Percentiles rank a stretch among this genome's conserved stretches.
These are phyloP conservation scores for Fragilaria radians DNA, from an alignment of 108 stramenopile species.

Conservation along the genomic window DNA sequence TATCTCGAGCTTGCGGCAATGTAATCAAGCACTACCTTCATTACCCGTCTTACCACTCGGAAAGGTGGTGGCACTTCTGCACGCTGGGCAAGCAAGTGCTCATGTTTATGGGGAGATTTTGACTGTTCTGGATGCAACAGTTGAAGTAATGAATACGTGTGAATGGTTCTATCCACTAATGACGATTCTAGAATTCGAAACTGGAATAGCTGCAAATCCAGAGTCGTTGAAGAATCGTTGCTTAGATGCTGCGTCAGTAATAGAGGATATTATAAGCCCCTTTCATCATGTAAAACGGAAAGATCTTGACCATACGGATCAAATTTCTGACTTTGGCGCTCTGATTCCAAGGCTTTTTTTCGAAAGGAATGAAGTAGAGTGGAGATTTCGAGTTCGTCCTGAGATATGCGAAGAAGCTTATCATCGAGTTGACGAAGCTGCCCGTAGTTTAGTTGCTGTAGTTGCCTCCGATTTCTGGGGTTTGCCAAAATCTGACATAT, in stretches of 20 bases:
- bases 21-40: slow-evolving; percentile 28
- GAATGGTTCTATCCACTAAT: slow-evolving; percentile 30
- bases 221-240: slow-evolving; percentile 31
- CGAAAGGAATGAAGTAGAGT: slow-evolving; percentile 64
- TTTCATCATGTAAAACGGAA: slow-evolving; percentile 20
- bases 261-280: slow-evolving; percentile 54
- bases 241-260: slow-evolving; percentile 32
- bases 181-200: slow-evolving; percentile 57
- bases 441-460: slow-evolving; percentile 34
- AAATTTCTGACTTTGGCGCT: slow-evolving; percentile 26
- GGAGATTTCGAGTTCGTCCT: slow-evolving; percentile 63
- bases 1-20: slow-evolving; percentile 38
- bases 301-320: slow-evolving; percentile 11
- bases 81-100: slow-evolving; percentile 78
- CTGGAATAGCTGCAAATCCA: slow-evolving; percentile 40
- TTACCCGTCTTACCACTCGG: slow-evolving; percentile 55
- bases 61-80: slow-evolving; percentile 60
- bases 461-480: slow-evolving; percentile 64
- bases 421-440: slow-evolving; percentile 36
- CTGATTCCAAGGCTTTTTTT: slow-evolving; percentile 53
- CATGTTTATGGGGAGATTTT: slow-evolving; percentile 66
- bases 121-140: slow-evolving; percentile 42
- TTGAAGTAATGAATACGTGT: slow-evolving; percentile 18
- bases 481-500: slow-evolving; percentile 9
- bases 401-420: slow-evolving; percentile 34